Percentiles rank a stretch among this genome's conserved stretches.
These are phyloP conservation scores for Luzula sylvatica DNA, from an alignment of 176 grass and related monocot genomes.

Conservation along the genomic window DNA sequence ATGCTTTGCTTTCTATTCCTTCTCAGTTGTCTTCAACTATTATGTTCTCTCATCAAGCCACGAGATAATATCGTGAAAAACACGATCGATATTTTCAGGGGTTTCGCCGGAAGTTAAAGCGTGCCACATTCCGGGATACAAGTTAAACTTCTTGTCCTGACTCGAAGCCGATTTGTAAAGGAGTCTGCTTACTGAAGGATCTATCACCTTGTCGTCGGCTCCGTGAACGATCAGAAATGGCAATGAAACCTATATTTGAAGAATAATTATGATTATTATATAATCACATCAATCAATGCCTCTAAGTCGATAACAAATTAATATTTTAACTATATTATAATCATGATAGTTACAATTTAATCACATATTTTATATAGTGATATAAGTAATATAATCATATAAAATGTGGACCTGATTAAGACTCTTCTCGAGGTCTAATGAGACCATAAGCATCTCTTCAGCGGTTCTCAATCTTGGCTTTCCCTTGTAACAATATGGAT, in stretches of 20 bases:
- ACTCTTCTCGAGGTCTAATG: constrained; percentile 28
- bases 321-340: no score
- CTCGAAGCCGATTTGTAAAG: constrained; percentile 30
- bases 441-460: constrained; percentile 17
- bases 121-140: constrained; percentile 66
- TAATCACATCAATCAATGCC: no score
- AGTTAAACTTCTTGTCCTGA: constrained; percentile 51
- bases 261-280: no score
- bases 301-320: no score
- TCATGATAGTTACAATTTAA: no score
- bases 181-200: constrained; percentile 41
- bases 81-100: constrained; percentile 26
- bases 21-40: neutral
- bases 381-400: no score
- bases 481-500: constrained; percentile 36
- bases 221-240: constrained; percentile 66
- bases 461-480: constrained; percentile 26
- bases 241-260: constrained; percentile 22
- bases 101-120: constrained; percentile 64
- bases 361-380: no score
- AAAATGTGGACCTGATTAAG: constrained; percentile 44
- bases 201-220: constrained; percentile 53
- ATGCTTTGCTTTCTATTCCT: constrained; percentile 26
- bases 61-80: constrained; percentile 42
- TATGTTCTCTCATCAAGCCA: constrained; percentile 47